Evolutionary conservation across 257 asterid species (phyloP).

Genomic region (Buddleja alternifolia): DNA sequence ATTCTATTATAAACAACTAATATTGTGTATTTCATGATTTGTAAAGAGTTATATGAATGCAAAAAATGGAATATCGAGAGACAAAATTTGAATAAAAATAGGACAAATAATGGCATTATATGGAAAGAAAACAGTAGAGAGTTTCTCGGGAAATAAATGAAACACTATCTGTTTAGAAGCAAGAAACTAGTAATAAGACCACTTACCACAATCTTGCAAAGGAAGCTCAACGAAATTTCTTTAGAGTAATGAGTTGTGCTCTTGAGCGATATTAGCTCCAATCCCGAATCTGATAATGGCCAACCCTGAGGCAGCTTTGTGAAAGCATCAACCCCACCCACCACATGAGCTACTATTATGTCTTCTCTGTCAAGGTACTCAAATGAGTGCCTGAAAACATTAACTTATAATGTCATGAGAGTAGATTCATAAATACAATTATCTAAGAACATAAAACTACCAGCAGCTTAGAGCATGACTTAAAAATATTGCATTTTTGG

Average conservation of each 20-base stretch:
- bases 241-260: slow-evolving; percentile 60
- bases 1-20: not conserved
- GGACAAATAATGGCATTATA: not conserved
- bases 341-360: slow-evolving; percentile 71
- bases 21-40: not conserved
- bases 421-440: not conserved
- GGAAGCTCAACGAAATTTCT: slow-evolving; percentile 69
- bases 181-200: not conserved
- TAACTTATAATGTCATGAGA: slow-evolving; percentile 8
- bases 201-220: slow-evolving; percentile 81
- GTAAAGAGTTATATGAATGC: not conserved
- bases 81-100: not conserved
- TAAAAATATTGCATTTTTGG: too few species aligned
- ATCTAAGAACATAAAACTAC: not conserved
- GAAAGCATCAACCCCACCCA: slow-evolving; percentile 83
- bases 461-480: not conserved
- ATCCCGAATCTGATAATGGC: slow-evolving; percentile 66
- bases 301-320: slow-evolving; percentile 82
- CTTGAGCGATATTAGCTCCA: slow-evolving; percentile 72
- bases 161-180: slow-evolving; percentile 8
- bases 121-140: not conserved
- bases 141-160: not conserved
- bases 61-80: not conserved
- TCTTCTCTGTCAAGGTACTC: slow-evolving; percentile 82
- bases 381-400: slow-evolving; percentile 69